Conservation (phyloP, 73 alveolate genomes). For the Effrenium voratum region DNA sequence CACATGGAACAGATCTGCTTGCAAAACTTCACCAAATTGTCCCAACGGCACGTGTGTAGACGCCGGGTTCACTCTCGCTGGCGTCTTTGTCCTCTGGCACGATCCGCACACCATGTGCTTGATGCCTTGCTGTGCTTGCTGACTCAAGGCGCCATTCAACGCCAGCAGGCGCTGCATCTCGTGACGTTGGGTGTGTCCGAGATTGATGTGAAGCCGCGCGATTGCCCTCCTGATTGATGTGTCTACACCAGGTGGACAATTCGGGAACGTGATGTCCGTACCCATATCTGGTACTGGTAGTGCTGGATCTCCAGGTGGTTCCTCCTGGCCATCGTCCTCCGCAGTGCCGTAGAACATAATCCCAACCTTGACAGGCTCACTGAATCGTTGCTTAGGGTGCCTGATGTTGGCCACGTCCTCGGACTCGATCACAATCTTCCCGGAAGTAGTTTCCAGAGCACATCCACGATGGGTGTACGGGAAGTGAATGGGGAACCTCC, state of each 20-base stretch:
- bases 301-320: too few relatives aligned
- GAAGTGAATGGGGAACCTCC: not conserved
- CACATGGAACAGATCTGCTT: constrained; percentile 12
- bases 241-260: not conserved
- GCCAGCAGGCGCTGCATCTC: constrained; percentile 14
- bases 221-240: not conserved
- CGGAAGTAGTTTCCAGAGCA: not conserved
- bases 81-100: not conserved
- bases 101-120: not conserved
- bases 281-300: not conserved
- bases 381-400: constrained; percentile 1
- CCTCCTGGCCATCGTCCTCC: too few relatives aligned
- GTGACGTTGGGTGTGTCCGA: not conserved
- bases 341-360: constrained; percentile 52
- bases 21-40: not conserved
- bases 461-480: constrained; percentile 34
- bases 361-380: too few relatives aligned
- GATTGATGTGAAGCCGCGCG: not conserved
- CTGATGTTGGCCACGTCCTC: constrained; percentile 1
- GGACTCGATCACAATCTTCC: not conserved
- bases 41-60: not conserved
- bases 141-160: not conserved
- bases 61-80: not conserved
- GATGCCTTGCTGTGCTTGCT: not conserved
- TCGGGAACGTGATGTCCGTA: not conserved